These are phyloP conservation scores for Morella rubra DNA, from an alignment of 306 rosid genomes.

Conservation along the genomic window DNA sequence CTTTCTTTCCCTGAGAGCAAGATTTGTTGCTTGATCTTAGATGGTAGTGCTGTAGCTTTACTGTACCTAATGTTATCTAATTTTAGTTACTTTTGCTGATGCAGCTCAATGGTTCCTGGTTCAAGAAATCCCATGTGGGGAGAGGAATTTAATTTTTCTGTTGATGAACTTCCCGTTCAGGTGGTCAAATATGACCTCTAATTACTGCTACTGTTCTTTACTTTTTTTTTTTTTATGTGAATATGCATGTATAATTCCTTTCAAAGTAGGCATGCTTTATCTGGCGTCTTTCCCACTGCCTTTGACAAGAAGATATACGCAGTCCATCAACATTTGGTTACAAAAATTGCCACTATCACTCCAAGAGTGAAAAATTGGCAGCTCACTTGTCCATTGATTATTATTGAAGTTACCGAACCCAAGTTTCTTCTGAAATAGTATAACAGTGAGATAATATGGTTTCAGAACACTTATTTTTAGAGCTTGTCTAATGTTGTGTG, in stretches of 20 bases:
- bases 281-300: no score
- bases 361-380: no score
- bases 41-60: constrained; percentile 9
- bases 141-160: constrained; percentile 93
- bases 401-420: neutral
- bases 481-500: neutral
- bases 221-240: neutral
- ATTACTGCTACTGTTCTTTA: neutral
- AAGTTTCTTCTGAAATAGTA: neutral
- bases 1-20: constrained; percentile 5
- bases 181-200: constrained; percentile 28
- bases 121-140: constrained; percentile 99
- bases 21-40: constrained; percentile 17
- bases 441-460: neutral
- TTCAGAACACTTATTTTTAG: neutral
- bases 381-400: neutral
- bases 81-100: constrained; percentile 36
- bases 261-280: constrained; percentile 1
- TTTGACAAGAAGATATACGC: no score
- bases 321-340: neutral
- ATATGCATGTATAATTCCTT: neutral
- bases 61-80: constrained; percentile 3
- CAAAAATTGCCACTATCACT: no score
- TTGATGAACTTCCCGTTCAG: constrained; percentile 95
- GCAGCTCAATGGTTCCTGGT: constrained; percentile 99